Percentiles rank a stretch among this genome's conserved stretches.
Conservation (phyloP, 352 stramenopile genomes). For the Phytophthora brassicae region DNA sequence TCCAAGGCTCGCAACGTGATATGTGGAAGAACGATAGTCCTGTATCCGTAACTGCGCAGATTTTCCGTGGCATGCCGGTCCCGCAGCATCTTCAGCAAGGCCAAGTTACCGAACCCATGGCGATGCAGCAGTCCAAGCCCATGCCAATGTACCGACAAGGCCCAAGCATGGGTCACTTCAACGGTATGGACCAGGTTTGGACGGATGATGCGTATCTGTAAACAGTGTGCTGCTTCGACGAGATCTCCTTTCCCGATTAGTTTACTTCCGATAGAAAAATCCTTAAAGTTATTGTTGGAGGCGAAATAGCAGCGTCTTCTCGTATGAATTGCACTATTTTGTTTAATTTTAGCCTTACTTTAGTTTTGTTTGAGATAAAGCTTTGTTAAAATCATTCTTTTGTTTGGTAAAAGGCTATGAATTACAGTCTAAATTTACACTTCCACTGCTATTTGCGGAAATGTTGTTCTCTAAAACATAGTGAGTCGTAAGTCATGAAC, state of each 20-base stretch:
- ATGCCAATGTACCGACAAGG: slow-evolving; percentile 54
- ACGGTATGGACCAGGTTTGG: slow-evolving; percentile 68
- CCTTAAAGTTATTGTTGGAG: slow-evolving; percentile 37
- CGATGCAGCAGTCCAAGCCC: slow-evolving; percentile 39
- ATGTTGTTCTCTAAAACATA: slow-evolving; percentile 10
- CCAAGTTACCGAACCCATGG: slow-evolving; percentile 31
- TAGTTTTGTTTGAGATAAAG: no score
- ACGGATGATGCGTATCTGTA: slow-evolving; percentile 42
- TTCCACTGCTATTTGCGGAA: slow-evolving; percentile 6
- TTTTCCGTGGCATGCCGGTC: slow-evolving; percentile 43
- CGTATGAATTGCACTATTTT: no score
- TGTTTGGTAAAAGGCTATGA: no score
- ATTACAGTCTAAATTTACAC: no score
- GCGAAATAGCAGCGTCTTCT: slow-evolving; percentile 29
- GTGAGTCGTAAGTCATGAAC: slow-evolving; percentile 16
- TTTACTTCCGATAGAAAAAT: slow-evolving; percentile 30
- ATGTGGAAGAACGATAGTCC: slow-evolving; percentile 67
- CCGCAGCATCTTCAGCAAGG: slow-evolving; percentile 33
- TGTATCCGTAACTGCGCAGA: slow-evolving; percentile 60
- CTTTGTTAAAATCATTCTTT: no score
- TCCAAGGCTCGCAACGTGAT: slow-evolving; percentile 52
- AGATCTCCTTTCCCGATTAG: slow-evolving; percentile 5
- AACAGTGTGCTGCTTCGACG: slow-evolving; percentile 22
- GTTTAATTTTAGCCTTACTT: no score
- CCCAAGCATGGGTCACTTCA: slow-evolving; percentile 47